These are phyloP conservation scores for Globisporangium iwayamae DNA, from an alignment of 352 stramenopile genomes.

Conservation along the genomic window DNA sequence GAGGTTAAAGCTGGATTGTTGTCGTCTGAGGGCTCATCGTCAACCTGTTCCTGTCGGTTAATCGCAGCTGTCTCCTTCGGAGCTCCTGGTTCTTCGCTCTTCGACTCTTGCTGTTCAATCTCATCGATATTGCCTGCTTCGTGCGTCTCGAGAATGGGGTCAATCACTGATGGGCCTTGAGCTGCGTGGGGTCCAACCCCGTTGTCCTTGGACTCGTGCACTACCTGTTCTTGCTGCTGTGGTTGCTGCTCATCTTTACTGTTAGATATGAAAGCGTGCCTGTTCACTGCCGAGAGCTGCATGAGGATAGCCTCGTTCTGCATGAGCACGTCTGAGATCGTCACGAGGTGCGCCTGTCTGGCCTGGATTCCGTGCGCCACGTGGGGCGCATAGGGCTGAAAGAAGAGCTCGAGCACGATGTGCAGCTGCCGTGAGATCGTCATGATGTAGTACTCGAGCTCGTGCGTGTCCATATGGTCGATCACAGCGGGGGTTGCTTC, in stretches of 20 bases:
- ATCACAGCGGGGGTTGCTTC: neutral
- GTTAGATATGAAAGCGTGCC: neutral
- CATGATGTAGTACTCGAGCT: conserved; percentile 60
- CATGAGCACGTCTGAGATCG: conserved; percentile 51
- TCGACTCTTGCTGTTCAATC: conserved; percentile 3
- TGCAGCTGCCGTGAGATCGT: conserved; percentile 57
- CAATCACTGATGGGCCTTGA: neutral
- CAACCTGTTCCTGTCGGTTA: neutral
- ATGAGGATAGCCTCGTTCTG: conserved; percentile 63
- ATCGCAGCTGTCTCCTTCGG: neutral
- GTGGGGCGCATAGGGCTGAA: conserved; percentile 34
- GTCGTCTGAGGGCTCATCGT: neutral
- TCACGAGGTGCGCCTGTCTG: conserved; percentile 35
- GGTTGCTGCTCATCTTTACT: neutral
- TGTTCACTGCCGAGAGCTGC: conserved; percentile 22
- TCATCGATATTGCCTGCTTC: neutral
- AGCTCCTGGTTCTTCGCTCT: neutral
- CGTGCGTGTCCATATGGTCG: conserved; percentile 24
- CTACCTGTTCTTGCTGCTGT: neutral
- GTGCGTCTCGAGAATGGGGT: conserved; percentile 8
- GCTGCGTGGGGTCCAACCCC: neutral
- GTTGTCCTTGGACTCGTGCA: neutral
- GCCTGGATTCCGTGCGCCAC: conserved; percentile 25
- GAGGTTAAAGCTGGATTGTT: neutral
- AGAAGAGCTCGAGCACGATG: conserved; percentile 55